These are phyloP conservation scores for Solanum hybrid DNA, from an alignment of 305 asterid species.

Conservation along the genomic window DNA sequence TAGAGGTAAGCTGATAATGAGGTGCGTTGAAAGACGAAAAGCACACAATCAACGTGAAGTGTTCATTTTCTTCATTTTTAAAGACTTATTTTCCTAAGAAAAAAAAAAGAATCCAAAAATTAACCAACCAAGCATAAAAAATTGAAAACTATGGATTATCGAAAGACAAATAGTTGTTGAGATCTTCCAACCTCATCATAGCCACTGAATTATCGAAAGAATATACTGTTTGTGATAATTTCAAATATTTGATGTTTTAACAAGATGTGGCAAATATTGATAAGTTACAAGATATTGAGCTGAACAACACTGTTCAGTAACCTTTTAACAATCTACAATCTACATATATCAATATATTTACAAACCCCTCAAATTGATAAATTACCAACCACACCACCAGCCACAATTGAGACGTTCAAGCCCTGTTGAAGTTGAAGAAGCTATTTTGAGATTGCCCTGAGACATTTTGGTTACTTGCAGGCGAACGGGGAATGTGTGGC, in stretches of 20 bases:
- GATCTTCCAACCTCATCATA: background rate
- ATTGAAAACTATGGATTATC: background rate
- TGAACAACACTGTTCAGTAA: background rate
- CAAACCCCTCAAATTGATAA: background rate
- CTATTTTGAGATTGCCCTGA: constrained; percentile 30
- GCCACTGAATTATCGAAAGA: background rate
- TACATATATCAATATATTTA: background rate
- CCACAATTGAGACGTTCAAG: constrained; percentile 3
- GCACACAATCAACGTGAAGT: background rate
- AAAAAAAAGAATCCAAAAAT: background rate
- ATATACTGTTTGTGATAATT: background rate
- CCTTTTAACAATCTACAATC: background rate
- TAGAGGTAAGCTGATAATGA: accelerated
- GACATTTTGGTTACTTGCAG: constrained; percentile 20
- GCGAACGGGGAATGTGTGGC: constrained; percentile 25
- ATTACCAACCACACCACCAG: background rate
- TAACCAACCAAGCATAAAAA: background rate
- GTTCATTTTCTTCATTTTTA: background rate
- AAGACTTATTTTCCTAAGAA: background rate
- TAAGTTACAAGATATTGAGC: background rate
- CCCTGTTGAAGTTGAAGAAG: constrained; percentile 37
- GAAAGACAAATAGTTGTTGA: background rate
- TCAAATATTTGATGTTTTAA: background rate
- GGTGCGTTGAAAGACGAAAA: accelerated
- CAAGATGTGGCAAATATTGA: background rate